Conservation (phyloP, 83 land plant genomes). For the Larix sibirica region DNA sequence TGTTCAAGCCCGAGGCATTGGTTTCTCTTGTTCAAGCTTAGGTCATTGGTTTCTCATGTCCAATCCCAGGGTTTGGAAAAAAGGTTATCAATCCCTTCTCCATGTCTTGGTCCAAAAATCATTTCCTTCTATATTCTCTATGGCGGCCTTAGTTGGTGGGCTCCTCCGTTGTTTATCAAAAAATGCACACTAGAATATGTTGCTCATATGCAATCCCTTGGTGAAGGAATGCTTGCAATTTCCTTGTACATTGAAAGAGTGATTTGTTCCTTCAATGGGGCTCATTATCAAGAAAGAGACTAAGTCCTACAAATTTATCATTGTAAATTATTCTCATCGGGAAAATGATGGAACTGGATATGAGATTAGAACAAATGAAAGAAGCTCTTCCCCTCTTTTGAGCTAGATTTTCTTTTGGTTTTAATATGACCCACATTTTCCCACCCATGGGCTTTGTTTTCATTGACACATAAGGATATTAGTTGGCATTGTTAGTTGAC, state of each 20-base stretch:
- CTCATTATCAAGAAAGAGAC: constrained; percentile 30
- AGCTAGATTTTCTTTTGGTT: too few relatives aligned
- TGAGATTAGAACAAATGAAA: too few relatives aligned
- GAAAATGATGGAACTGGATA: too few relatives aligned
- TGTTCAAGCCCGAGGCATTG: too few relatives aligned
- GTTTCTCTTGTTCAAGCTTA: too few relatives aligned
- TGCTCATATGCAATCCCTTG: constrained; percentile 79
- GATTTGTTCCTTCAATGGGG: constrained; percentile 78
- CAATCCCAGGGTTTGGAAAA: constrained; percentile 20
- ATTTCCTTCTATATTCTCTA: constrained; percentile 54
- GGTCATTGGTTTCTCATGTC: constrained; percentile 74
- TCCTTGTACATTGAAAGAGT: constrained; percentile 61
- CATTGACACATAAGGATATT: too few relatives aligned
- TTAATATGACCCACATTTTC: too few relatives aligned
- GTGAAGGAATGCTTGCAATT: constrained; percentile 50
- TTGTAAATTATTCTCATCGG: constrained; percentile 5
- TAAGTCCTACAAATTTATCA: constrained; percentile 47
- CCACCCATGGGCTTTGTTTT: too few relatives aligned
- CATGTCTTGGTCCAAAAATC: constrained; percentile 43
- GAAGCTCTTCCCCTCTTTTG: too few relatives aligned
- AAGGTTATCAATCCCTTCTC: constrained; percentile 49
- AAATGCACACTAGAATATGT: constrained; percentile 53
- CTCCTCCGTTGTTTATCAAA: constrained; percentile 67
- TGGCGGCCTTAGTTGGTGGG: constrained; percentile 72
- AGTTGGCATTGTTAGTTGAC: too few relatives aligned